Percentiles rank a stretch among this genome's conserved stretches.
Conservation (phyloP, 805 yeast genomes). For the Blastobotrys parvus region DNA sequence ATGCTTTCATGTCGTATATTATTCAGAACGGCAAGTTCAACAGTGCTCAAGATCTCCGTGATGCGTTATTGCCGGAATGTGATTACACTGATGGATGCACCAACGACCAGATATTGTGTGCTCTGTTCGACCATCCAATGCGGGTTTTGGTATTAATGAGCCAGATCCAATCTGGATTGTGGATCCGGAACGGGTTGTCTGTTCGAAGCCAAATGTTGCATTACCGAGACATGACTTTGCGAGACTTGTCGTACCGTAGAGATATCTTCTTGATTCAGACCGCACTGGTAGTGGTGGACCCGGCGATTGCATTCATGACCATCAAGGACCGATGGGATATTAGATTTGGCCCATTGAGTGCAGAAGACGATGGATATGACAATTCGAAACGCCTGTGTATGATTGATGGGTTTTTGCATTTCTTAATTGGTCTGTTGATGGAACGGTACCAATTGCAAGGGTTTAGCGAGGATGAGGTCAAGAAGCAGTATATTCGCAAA, state of each 20-base stretch:
- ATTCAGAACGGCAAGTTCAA: constrained; percentile 41
- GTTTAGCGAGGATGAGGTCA: constrained; percentile 37
- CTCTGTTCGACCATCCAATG: constrained; percentile 63
- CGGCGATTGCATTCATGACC: constrained; percentile 48
- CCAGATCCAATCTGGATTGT: constrained; percentile 79
- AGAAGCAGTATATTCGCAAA: constrained; percentile 43
- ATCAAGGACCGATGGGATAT: constrained; percentile 66
- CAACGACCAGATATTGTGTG: constrained; percentile 5
- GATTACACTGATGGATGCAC: not conserved
- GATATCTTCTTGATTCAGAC: constrained; percentile 68
- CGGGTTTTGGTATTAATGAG: constrained; percentile 69
- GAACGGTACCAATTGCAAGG: constrained; percentile 57
- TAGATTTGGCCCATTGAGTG: constrained; percentile 15
- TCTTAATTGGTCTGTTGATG: constrained; percentile 56
- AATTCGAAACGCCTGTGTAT: constrained; percentile 43
- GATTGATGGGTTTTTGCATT: constrained; percentile 71
- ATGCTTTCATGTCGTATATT: constrained; percentile 63
- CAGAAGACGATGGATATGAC: constrained; percentile 31
- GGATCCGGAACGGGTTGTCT: constrained; percentile 92
- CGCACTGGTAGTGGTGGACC: constrained; percentile 45
- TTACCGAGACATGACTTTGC: constrained; percentile 65
- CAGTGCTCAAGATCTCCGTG: constrained; percentile 17
- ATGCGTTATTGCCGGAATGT: constrained; percentile 12
- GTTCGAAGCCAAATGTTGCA: constrained; percentile 71
- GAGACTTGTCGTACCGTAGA: constrained; percentile 76